A percentile compares a stretch with the other conserved stretches of the same genome.
Evolutionary conservation across 768 basidiomycete species (phyloP).

Genomic region (Rhodotorula babjevae): DNA sequence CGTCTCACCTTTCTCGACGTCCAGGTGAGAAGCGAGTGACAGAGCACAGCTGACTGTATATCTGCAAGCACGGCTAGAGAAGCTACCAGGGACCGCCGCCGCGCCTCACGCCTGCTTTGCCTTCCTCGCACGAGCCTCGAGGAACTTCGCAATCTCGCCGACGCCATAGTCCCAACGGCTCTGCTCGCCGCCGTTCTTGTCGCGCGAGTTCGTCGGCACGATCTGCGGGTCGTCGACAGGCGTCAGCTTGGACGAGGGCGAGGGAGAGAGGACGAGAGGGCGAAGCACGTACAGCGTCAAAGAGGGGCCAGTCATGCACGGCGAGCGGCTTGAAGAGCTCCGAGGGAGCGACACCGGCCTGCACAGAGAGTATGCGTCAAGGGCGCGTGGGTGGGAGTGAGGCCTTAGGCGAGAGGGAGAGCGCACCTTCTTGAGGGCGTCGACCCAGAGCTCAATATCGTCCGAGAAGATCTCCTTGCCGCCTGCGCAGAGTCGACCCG

Average conservation of each 20-base stretch:
- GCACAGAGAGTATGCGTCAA: background rate
- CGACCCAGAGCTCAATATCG: slow-evolving; percentile 18
- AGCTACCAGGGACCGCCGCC: too few species aligned
- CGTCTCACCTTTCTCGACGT: too few species aligned
- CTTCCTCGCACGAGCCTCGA: background rate
- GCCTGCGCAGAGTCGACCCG: slow-evolving; percentile 1
- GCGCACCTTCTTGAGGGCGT: slow-evolving; percentile 5
- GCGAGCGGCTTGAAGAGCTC: slow-evolving; percentile 13
- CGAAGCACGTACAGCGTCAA: background rate
- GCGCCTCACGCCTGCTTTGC: too few species aligned
- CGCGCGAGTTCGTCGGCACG: background rate
- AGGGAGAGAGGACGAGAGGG: background rate
- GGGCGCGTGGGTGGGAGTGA: accelerated
- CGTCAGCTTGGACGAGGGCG: background rate
- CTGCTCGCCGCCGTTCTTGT: slow-evolving; percentile 11
- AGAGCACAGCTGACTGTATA: too few species aligned
- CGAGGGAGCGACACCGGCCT: slow-evolving; percentile 8
- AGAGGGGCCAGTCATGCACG: slow-evolving; percentile 13
- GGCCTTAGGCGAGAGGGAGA: too few species aligned
- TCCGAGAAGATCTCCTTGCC: slow-evolving; percentile 33
- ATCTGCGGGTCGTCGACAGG: background rate
- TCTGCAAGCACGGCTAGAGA: too few species aligned
- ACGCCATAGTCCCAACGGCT: background rate
- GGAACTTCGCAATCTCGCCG: background rate
- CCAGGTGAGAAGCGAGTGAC: too few species aligned